Base-by-base conservation (phyloP, 805 yeast species). In the Metschnikowia bowlesiae region DNA sequence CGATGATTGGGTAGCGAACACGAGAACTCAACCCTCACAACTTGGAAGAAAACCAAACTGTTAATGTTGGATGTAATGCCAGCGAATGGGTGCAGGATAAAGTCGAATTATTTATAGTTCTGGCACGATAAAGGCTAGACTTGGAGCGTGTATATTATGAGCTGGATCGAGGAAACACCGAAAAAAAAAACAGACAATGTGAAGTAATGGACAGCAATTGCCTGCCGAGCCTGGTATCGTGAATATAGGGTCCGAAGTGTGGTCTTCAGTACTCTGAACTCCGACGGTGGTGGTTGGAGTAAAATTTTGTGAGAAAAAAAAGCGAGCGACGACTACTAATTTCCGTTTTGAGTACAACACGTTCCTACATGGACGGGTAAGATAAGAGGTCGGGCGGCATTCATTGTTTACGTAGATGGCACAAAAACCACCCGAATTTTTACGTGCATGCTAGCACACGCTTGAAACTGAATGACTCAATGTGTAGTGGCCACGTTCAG, bases 341-440 rank as follows among this genome's bases (percentile, higher is more conserved):
- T 32, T 39, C 30, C 31, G 47, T 51, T 57, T 57, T 57, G 61
- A 49, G 59, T 43, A 41, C 48, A 56, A 57, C 61, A 57, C 61
- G 59, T 52, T 55, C 49, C 48, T 46, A 51, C 47, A 37, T 16
- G 38, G 29, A 29, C 7, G 45, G 26, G 38, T 13, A 18, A 18
- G 31, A 11, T 32, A 32, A 8, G 18, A 8, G 36, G 7, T 33
- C 8, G 9, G 22, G 0, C 10, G 13, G 32, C n/a, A 28, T 43
- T 4, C 8, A 47, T 39, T 47, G 46, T 16, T 37, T 29, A 44
- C 47, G 28, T 26, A 35, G 40, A 22, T 28, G 13, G 29, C 35
- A 16, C 14, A 8, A 35, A 35, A 44, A 35, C 16, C 38, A 31
- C 38, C 13, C 22, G 31, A 42, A 42, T 22, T 42, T 42, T 42